These are phyloP conservation scores for Isoetes taiwanensis DNA, from an alignment of 75 land plant species.

Conservation along the genomic window DNA sequence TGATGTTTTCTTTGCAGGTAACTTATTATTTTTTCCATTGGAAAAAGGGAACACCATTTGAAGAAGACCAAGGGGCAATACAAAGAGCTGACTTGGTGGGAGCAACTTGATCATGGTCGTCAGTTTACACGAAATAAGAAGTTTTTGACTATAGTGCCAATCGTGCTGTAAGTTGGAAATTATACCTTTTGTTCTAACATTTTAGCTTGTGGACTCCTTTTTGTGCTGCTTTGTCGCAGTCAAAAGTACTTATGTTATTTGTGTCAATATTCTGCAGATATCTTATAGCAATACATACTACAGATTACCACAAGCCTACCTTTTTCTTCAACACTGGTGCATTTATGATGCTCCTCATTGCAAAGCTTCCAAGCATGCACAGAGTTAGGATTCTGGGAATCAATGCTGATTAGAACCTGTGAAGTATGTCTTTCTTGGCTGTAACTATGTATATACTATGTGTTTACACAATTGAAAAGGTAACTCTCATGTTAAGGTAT, in stretches of 20 bases:
- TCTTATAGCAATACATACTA: constrained; percentile 85
- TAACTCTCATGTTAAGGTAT: too few relatives aligned
- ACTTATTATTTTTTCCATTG: constrained; percentile 77
- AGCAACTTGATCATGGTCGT: constrained; percentile 79
- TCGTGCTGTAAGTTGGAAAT: constrained; percentile 78
- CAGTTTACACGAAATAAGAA: constrained; percentile 77
- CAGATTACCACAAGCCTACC: constrained; percentile 65
- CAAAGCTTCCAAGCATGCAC: constrained; percentile 92
- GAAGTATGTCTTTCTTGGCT: too few relatives aligned
- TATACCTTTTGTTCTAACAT: too few relatives aligned
- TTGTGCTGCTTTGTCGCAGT: too few relatives aligned
- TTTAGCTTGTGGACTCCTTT: constrained; percentile 1
- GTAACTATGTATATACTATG: too few relatives aligned
- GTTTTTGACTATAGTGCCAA: constrained; percentile 78
- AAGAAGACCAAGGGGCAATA: constrained; percentile 87
- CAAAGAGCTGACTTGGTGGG: constrained; percentile 81
- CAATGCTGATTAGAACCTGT: constrained; percentile 42
- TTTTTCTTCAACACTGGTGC: constrained; percentile 71
- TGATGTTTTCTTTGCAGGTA: constrained; percentile 30
- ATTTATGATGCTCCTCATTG: constrained; percentile 63
- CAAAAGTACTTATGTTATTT: too few relatives aligned
- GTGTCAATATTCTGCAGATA: constrained; percentile 45
- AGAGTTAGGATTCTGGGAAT: constrained; percentile 85
- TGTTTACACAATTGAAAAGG: too few relatives aligned
- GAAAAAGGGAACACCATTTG: constrained; percentile 84